Evolutionary conservation across 2,329 filamentous ascomycete species (phyloP), one percentile per base, ranked within the genome.

Genomic region (Metarhizium sp.): DNA sequence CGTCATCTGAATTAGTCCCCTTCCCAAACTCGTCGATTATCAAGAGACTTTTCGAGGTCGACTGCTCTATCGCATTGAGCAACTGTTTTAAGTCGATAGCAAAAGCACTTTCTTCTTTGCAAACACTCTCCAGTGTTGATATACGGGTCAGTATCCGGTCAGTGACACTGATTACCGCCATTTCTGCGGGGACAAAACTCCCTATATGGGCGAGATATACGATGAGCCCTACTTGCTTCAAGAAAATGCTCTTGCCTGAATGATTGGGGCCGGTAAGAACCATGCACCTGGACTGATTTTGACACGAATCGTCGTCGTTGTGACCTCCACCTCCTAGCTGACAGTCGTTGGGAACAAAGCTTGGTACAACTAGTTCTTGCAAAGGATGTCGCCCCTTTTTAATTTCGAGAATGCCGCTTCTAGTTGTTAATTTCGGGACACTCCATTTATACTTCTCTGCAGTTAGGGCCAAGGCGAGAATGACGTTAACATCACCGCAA

Each of bases 171-270:
- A 99, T 86, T 1, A 72, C 80, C 8, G 92, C 92, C 32, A 71
- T 75, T 16, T 85, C 78, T 1, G 92, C 92, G 1, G 94, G 92
- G 1, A 99, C 89, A 66, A 89, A 97, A 67, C 90, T 92, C 52
- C 94, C 94, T 53, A 96, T 82, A 66, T 99, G 94, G 0, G 94
- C 90, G 69, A 99, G 80, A 66, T 94, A 96, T 14, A 95, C 85
- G 57, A 96, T 94, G 51, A 96, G 74, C 4, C 92, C 94, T 36
- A 90, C 82, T 68, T 99, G 92, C 69, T 95, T 99, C 66, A 97
- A 78, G 69, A 96, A 97, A 0, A 97, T 83, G 62, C 91, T 97
- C 70, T 99, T 99, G 0, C 94, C 94, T 0, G 94, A 97, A 67
- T 94, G 95, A 63, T 99, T 99, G 4, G 94, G 92, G 0, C 94